phyloP scores from a whole-genome alignment of 2,329 filamentous ascomycete genomes.

The Eutypella sp. region DNA sequence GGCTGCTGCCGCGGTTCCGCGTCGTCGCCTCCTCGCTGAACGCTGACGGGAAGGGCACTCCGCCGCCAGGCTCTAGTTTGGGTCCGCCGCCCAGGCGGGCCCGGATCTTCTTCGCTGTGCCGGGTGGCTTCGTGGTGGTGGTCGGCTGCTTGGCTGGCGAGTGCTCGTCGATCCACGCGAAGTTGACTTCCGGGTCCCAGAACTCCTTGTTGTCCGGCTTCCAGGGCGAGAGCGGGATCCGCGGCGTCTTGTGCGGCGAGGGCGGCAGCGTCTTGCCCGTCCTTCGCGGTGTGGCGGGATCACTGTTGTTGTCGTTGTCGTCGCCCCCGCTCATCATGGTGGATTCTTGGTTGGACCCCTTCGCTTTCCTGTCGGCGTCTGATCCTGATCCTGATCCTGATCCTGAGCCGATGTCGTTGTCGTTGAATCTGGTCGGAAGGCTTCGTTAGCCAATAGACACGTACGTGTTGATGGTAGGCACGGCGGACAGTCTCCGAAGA shows the following conservation, averaged over 20 bases:
- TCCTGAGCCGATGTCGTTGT: no score
- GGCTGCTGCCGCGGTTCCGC: constrained; percentile 20
- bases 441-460: no score
- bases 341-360: no score
- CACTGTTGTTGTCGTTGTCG: constrained; percentile 6
- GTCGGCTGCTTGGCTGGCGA: constrained; percentile 22
- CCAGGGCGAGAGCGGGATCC: constrained; percentile 26
- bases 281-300: constrained; percentile 18
- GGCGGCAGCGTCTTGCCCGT: constrained; percentile 18
- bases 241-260: constrained; percentile 20
- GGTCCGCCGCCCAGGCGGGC: no score
- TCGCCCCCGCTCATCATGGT: no score
- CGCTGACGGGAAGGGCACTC: no score
- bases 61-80: no score
- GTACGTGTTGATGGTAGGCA: not conserved
- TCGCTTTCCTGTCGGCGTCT: constrained; percentile 10
- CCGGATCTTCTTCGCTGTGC: constrained; percentile 2
- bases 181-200: constrained; percentile 28
- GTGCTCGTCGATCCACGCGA: constrained; percentile 29
- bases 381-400: constrained; percentile 17
- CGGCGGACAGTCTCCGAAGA: not conserved
- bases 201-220: constrained; percentile 28
- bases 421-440: constrained; percentile 18
- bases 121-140: constrained; percentile 2
- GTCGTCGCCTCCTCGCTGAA: constrained; percentile 13